Base-by-base conservation (phyloP, 208 protist genomes). In the Crithidia expoeki region DNA sequence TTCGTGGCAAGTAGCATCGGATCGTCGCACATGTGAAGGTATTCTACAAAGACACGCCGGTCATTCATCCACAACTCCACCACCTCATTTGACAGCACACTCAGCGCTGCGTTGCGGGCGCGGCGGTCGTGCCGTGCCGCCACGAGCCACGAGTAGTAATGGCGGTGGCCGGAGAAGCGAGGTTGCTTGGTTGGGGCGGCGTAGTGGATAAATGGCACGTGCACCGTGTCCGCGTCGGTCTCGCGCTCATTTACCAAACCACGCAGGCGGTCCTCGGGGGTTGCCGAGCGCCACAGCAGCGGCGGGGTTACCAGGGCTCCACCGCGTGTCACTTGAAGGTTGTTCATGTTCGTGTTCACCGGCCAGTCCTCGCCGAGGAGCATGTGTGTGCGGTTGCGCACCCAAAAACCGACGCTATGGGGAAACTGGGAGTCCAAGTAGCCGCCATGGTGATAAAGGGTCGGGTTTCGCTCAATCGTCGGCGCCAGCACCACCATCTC, bases 61-160 rank as follows among this genome's bases (percentile, higher is more conserved):
- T 65, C 36, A 6, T 76, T 50, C 42, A 76, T 44, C 70, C 60
- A 69, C 56, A 76, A 36, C 70, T 76, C 70, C n/a, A 80, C 64
- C 57, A 74, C 46, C 53, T 80, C 75, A 3, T 69, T 56, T 42
- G 56, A 40, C 1, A 80, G 59, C 12, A n/a, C 46, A 10, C 28
- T 53, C 1, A 25, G 12, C 33, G 46, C 68, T 3, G 64, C 52
- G 17, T 71, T 69, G 40, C 75, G 62, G 6, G 75, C 68, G 32
- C 42, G 44, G 17, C 30, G 17, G 75, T 76, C 64, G 64, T 80
- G 71, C 0, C 68, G 68, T 4, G 69, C 75, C 11, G 75, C 51
- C 58, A 80, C 61, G 32, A 80, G 42, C 75, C 75, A 80, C 38
- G 68, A 23, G 44, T 68, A 68, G 28, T 74, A 46, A 42, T 80